phyloP scores from a whole-genome alignment of 108 stramenopile genomes.

The Cyclotella cryptica region DNA sequence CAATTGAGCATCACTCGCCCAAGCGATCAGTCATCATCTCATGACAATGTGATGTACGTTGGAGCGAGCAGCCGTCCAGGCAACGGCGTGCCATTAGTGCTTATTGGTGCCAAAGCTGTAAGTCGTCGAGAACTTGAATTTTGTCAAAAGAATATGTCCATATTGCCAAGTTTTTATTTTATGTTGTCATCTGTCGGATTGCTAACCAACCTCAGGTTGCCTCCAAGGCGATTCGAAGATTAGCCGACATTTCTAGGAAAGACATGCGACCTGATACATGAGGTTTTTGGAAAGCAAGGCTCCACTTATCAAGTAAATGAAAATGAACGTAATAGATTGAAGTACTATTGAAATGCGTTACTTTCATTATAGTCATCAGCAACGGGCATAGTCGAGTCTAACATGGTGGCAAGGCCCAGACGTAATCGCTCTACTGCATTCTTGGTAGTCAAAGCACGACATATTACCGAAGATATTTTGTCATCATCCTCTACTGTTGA shows the following conservation, averaged over 20 bases:
- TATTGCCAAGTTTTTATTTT: neutral
- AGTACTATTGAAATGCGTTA: constrained; percentile 11
- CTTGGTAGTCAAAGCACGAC: constrained; percentile 31
- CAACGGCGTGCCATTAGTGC: constrained; percentile 92
- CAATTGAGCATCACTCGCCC: constrained; percentile 79
- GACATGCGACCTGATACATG: too few species aligned
- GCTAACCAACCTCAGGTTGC: neutral
- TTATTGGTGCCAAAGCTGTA: constrained; percentile 81
- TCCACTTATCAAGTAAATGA: too few species aligned
- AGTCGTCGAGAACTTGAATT: constrained; percentile 51
- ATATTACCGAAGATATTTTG: constrained; percentile 17
- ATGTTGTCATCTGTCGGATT: neutral
- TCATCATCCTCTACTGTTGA: constrained; percentile 14
- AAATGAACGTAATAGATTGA: neutral
- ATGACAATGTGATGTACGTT: constrained; percentile 75
- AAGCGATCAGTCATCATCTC: constrained; percentile 40
- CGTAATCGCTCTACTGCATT: constrained; percentile 46
- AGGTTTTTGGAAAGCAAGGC: too few species aligned
- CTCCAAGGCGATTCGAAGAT: neutral
- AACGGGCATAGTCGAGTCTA: constrained; percentile 4
- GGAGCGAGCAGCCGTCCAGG: constrained; percentile 92
- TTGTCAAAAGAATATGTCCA: too few species aligned
- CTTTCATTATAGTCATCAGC: neutral
- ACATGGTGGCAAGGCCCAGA: constrained; percentile 33
- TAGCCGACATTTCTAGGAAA: neutral